Percentiles rank a stretch among this genome's conserved stretches.
Evolutionary conservation across 192 early-diverging fungal species (phyloP).

Genomic region (Obelidium mucronatum): DNA sequence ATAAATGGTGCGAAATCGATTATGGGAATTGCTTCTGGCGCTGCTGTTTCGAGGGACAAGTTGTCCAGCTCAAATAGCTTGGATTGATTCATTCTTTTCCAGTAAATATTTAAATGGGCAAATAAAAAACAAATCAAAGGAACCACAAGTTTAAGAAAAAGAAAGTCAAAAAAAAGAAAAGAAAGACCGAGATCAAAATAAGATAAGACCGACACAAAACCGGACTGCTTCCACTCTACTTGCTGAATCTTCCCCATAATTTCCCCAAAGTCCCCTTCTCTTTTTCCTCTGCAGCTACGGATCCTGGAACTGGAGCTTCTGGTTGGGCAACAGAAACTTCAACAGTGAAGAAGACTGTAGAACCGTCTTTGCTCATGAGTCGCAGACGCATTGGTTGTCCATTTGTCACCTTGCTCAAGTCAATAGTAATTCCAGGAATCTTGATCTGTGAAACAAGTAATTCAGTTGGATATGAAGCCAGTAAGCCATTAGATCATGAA

Average conservation of each 20-base stretch:
- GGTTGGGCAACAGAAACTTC: conserved; percentile 24
- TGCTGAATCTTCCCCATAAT: not conserved
- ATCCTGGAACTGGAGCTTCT: not conserved
- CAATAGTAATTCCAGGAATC: conserved; percentile 34
- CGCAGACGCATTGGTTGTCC: conserved; percentile 38
- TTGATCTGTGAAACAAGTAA: conserved; percentile 26
- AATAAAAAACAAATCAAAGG: too few species aligned
- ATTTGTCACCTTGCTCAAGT: conserved; percentile 38
- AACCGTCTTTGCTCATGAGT: conserved; percentile 36
- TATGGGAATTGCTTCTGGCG: conserved; percentile 24
- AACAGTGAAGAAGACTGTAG: conserved; percentile 30
- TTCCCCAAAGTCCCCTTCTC: not conserved
- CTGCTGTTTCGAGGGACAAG: not conserved
- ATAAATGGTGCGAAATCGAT: conserved; percentile 32
- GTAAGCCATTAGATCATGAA: not conserved
- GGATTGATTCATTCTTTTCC: not conserved
- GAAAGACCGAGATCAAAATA: not conserved
- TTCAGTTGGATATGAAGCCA: not conserved
- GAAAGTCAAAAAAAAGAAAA: not conserved
- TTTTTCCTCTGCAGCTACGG: not conserved
- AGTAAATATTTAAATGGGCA: not conserved
- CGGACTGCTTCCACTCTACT: too few species aligned
- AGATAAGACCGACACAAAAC: too few species aligned
- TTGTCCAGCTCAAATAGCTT: conserved; percentile 16
- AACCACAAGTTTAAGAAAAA: too few species aligned